These are phyloP conservation scores for Fusarium sarcochroum DNA, from an alignment of 2,329 filamentous ascomycete genomes.

Conservation along the genomic window DNA sequence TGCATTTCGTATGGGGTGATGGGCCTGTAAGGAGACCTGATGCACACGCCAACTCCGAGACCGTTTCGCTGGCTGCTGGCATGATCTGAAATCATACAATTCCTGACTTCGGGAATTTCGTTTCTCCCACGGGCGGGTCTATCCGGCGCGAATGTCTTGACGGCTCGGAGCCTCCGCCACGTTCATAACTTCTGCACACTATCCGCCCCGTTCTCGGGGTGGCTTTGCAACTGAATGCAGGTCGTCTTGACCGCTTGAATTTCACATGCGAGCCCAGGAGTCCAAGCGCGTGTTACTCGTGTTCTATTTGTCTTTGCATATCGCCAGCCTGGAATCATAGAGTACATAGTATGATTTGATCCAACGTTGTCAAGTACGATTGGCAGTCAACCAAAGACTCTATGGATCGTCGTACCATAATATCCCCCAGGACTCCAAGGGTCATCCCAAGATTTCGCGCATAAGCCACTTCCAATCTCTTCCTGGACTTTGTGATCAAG, in stretches of 20 bases:
- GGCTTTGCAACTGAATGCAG: neutral
- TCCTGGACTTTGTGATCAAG: neutral
- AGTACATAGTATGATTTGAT: conserved; percentile 31
- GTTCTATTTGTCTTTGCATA: conserved; percentile 15
- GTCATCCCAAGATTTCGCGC: conserved; percentile 5
- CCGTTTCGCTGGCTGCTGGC: conserved; percentile 28
- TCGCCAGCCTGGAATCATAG: conserved; percentile 25
- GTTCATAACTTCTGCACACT: conserved; percentile 3
- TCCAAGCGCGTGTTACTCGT: conserved; percentile 19
- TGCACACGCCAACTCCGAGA: conserved; percentile 20
- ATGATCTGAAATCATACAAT: conserved; percentile 42
- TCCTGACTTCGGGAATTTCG: neutral
- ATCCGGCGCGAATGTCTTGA: conserved; percentile 6
- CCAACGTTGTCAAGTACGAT: conserved; percentile 16
- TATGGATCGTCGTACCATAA: conserved; percentile 36
- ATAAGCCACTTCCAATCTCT: conserved; percentile 2
- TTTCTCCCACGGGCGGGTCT: conserved; percentile 7
- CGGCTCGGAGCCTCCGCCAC: conserved; percentile 7
- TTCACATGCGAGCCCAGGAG: conserved; percentile 27
- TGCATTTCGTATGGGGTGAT: conserved; percentile 41
- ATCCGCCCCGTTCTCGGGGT: neutral
- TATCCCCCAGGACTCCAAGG: conserved; percentile 7
- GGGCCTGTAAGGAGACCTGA: conserved; percentile 25
- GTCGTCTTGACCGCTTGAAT: conserved; percentile 19
- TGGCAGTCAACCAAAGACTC: conserved; percentile 18